Base-by-base conservation (phyloP, 768 basidiomycete species). In the Xerocomus brunneocitrinus region DNA sequence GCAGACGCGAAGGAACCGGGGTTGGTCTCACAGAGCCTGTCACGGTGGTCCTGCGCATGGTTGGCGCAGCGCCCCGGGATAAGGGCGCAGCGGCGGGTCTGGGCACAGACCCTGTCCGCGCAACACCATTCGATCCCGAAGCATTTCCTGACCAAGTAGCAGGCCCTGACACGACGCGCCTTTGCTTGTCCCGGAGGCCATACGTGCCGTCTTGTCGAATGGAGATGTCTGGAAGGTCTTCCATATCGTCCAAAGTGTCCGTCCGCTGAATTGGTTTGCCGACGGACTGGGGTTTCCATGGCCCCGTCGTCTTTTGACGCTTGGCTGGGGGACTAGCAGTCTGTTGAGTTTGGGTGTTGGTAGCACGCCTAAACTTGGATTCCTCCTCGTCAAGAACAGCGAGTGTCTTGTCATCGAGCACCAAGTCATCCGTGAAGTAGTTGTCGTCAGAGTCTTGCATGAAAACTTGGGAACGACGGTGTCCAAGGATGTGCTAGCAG, bases 361-460 rank as follows among this genome's bases (percentile, higher is more conserved):
- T 54, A 53, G 30, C 54, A 41, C 62, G 61, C 49, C 41, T 67
- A 53, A 65, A 73, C 47, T 69, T 71, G 50, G 62, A 67, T 60
- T 89, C 87, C 51, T 78, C 77, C 50, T 76, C 72, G 58, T 87
- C 85, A 19, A 89, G 75, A 28, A 76, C 69, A 9, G 85, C 84
- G 47, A 87, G 67, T 0, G 81, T 75, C 55, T 78, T 72, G 48
- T 80, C 84, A 62, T 89, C 85, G 39, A 89, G 68, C 40, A 80
- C 73, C 56, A 86, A 72, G 50, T 84, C 84, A 65, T 85, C 85
- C 58, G 75, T 73, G 66, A 78, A 75, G 64, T 83, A 83, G 63
- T 84, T 78, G 67, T 87, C 87, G 68, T 88, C 88, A 30, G 79
- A 82, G 69, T 79, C 79, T 60, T 78, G 71, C 83, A 86, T 87